Conservation (phyloP, 805 yeast species). For the Metschnikowia aberdeeniae region DNA sequence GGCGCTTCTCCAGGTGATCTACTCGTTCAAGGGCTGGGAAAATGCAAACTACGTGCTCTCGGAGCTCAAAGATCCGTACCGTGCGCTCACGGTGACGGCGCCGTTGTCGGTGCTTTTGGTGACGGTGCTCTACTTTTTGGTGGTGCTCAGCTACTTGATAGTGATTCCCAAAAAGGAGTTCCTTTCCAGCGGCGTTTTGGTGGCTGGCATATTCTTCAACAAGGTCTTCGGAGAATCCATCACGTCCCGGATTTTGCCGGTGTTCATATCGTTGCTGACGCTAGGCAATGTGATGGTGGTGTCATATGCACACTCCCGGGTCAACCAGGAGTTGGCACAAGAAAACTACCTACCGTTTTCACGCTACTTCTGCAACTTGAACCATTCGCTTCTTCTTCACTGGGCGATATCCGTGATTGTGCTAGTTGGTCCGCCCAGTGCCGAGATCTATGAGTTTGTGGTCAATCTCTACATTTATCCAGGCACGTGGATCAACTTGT, state of each 20-base stretch:
- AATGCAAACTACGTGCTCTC: conserved; percentile 60
- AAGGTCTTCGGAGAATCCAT: conserved; percentile 54
- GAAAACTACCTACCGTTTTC: conserved; percentile 52
- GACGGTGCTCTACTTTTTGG: conserved; percentile 51
- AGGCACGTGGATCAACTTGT: conserved; percentile 53
- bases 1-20: conserved; percentile 55
- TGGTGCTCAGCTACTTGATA: conserved; percentile 54
- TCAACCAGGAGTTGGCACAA: conserved; percentile 53
- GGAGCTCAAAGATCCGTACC: conserved; percentile 54
- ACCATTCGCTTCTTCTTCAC: conserved; percentile 48
- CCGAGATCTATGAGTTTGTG: conserved; percentile 60
- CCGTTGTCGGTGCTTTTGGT: conserved; percentile 53
- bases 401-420: conserved; percentile 54
- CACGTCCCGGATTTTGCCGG: conserved; percentile 47
- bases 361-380: conserved; percentile 38
- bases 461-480: conserved; percentile 63
- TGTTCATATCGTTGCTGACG: conserved; percentile 57
- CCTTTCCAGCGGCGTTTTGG: conserved; percentile 53
- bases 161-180: conserved; percentile 49
- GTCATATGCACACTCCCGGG: conserved; percentile 55
- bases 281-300: conserved; percentile 65
- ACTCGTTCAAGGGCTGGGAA: conserved; percentile 70
- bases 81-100: conserved; percentile 57
- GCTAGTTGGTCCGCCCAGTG: conserved; percentile 55
- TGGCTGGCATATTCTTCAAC: conserved; percentile 59